Conservation (phyloP, 768 basidiomycete genomes). For the Termitomyces sp. region DNA sequence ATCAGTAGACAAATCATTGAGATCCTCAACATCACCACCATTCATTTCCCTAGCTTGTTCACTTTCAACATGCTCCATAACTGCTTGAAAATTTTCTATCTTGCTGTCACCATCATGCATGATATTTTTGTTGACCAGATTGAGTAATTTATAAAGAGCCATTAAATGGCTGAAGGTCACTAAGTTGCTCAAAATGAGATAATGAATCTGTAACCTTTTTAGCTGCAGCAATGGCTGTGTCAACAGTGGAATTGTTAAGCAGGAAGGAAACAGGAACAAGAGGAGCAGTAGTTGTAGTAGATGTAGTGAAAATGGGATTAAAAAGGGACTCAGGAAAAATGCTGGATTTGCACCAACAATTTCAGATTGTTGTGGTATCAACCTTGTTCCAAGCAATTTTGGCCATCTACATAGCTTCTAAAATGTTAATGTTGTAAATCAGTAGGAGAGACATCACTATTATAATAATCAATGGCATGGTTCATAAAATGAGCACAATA, state of each 20-base stretch:
- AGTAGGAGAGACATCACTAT: background rate
- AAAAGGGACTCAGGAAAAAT: too few relatives aligned
- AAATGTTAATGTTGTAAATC: background rate
- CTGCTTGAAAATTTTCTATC: background rate
- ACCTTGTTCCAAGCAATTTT: background rate
- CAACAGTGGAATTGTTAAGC: background rate
- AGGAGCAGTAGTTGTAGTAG: background rate
- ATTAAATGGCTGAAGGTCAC: background rate
- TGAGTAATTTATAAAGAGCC: background rate
- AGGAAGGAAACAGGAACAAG: background rate
- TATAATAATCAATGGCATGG: background rate
- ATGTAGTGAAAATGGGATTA: too few relatives aligned
- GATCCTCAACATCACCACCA: too few relatives aligned
- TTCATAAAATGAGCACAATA: background rate
- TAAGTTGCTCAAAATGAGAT: background rate
- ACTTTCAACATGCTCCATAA: background rate
- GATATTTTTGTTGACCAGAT: background rate
- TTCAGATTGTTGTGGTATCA: too few relatives aligned
- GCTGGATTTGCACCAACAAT: too few relatives aligned
- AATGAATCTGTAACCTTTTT: background rate
- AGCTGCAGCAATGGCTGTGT: background rate
- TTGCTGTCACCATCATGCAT: background rate
- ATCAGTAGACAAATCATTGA: too few relatives aligned
- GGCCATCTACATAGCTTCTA: background rate
- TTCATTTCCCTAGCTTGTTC: too few relatives aligned